Percentiles rank a stretch among this genome's conserved stretches.
phyloP scores from a whole-genome alignment of 371 early-diverging fungal species.

The Mortierella polycephala region DNA sequence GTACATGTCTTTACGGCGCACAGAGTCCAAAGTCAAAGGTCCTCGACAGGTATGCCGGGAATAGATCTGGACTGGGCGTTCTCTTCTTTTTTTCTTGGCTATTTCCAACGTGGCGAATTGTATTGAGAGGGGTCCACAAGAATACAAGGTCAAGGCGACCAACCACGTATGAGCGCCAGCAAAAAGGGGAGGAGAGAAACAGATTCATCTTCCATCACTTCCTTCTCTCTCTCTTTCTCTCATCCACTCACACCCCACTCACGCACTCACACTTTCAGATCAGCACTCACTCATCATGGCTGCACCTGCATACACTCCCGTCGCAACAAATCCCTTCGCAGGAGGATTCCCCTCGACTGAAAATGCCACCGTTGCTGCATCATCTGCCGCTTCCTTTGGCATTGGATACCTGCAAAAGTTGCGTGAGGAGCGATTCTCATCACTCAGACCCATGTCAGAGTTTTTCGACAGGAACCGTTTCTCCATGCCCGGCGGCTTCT shows the following conservation, averaged over 20 bases:
- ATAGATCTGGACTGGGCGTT: too few species aligned
- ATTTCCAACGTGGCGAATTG: too few species aligned
- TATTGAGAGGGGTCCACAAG: too few species aligned
- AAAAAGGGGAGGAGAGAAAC: not conserved
- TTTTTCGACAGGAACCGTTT: constrained; percentile 74
- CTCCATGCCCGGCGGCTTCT: constrained; percentile 63
- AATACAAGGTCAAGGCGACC: constrained; percentile 1
- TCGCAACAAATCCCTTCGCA: constrained; percentile 46
- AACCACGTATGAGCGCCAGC: not conserved
- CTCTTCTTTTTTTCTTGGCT: too few species aligned
- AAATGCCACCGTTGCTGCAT: constrained; percentile 25
- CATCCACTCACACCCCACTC: not conserved
- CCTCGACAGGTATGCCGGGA: too few species aligned
- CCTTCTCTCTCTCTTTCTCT: not conserved
- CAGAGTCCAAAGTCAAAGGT: too few species aligned
- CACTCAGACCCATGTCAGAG: constrained; percentile 65
- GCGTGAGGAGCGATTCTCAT: constrained; percentile 50
- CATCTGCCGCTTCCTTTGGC: constrained; percentile 31
- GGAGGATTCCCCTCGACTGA: constrained; percentile 42
- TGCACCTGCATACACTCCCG: constrained; percentile 50
- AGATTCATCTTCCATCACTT: not conserved
- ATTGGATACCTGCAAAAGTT: constrained; percentile 44
- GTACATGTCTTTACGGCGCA: too few species aligned
- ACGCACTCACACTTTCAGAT: not conserved
- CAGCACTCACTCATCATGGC: constrained; percentile 20